phyloP scores from a whole-genome alignment of 352 stramenopile genomes.

The Phytophthora europaea region DNA sequence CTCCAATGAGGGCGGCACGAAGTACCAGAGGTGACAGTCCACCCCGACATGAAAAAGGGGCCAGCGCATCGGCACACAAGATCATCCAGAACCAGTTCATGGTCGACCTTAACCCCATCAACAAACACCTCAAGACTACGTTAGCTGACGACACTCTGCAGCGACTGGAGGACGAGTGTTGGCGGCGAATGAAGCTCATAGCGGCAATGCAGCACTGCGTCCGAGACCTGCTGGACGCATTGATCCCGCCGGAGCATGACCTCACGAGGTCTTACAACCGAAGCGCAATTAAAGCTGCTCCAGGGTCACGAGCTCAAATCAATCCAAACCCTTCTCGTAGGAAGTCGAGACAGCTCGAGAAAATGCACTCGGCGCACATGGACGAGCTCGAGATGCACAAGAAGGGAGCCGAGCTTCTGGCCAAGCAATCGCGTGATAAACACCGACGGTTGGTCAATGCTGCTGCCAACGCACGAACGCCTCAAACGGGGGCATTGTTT shows the following conservation, averaged over 20 bases:
- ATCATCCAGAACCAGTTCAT: conserved; percentile 3
- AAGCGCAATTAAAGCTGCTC: neutral
- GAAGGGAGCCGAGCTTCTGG: neutral
- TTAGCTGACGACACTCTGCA: neutral
- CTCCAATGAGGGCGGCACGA: neutral
- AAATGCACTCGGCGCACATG: neutral
- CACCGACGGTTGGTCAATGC: neutral
- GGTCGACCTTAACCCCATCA: neutral
- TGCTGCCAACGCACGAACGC: neutral
- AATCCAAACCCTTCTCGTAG: neutral
- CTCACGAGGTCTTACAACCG: neutral
- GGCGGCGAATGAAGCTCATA: neutral
- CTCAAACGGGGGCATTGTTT: neutral
- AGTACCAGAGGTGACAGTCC: neutral
- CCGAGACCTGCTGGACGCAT: neutral
- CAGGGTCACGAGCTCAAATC: neutral
- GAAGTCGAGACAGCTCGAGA: neutral
- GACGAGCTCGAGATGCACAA: neutral
- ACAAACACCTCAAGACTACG: neutral
- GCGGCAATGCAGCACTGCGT: neutral
- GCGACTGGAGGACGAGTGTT: neutral
- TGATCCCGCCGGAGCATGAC: neutral
- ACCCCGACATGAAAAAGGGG: neutral
- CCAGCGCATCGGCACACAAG: neutral
- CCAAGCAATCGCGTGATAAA: neutral